Conservation (phyloP, 441 rosid genomes). For the Daphne laureola region DNA sequence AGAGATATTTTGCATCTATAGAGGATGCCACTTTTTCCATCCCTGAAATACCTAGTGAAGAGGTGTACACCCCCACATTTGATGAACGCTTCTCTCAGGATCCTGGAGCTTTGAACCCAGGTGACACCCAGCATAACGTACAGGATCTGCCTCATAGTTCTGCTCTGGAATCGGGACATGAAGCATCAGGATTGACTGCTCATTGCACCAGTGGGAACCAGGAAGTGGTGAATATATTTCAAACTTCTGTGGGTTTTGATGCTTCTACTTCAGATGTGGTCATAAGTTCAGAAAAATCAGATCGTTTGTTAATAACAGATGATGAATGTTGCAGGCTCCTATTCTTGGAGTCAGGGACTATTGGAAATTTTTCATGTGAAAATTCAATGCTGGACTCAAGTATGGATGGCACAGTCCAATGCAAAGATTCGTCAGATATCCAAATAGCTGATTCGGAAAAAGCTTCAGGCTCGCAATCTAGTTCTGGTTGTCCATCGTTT, state of each 20-base stretch:
- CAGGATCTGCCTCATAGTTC: conserved; percentile 40
- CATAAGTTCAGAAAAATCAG: conserved; percentile 31
- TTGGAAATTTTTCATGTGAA: conserved; percentile 33
- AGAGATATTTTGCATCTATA: conserved; percentile 44
- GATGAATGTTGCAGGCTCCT: conserved; percentile 85
- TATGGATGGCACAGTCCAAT: conserved; percentile 30
- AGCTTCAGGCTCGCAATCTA: conserved; percentile 28
- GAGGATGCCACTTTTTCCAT: conserved; percentile 44
- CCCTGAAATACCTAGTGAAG: conserved; percentile 56
- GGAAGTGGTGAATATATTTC: conserved; percentile 37
- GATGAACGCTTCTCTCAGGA: conserved; percentile 32
- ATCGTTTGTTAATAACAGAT: conserved; percentile 59
- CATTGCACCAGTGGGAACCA: conserved; percentile 33
- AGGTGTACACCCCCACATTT: conserved; percentile 39
- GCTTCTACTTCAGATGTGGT: conserved; percentile 36
- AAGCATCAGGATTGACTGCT: conserved; percentile 39
- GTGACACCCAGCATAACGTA: conserved; percentile 45
- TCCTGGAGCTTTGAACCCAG: conserved; percentile 24
- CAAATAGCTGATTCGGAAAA: conserved; percentile 35
- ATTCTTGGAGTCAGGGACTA: conserved; percentile 47
- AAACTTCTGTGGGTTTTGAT: conserved; percentile 32
- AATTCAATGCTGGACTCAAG: conserved; percentile 31
- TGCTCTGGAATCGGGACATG: conserved; percentile 38
- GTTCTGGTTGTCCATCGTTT: conserved; percentile 33
- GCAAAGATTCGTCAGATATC: conserved; percentile 29